Evolutionary conservation across 805 yeast genomes (phyloP), one percentile per base, ranked within the genome.

Genomic region (Candida xyloterini): DNA sequence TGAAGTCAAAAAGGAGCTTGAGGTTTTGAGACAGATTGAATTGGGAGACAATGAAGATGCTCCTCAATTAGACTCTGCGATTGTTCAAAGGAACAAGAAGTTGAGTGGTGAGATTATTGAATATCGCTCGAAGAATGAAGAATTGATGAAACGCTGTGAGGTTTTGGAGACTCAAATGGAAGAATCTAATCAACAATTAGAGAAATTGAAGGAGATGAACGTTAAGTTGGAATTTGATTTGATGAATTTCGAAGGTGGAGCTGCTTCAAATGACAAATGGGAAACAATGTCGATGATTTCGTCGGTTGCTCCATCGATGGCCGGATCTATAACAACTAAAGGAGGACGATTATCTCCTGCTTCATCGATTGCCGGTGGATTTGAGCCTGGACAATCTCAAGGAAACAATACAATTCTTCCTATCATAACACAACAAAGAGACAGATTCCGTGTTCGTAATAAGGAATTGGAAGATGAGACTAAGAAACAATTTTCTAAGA

Each of bases 381-480:
- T 43, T 46, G 41, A 48, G 27, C 44, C 53, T 16, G 23, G 34
- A 2, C 20, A 40, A 4, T 33, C 25, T 24, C 57, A 57, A 44
- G 20, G 20, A 18, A 77, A 74, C 37, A 55, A 69, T 10, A 73
- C 79, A 4, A 77, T 90, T 21, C 62, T 91, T 35, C 95, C 95
- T 1, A 88, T 91, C 38, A 78, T 93, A 21, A 89, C 96, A 10
- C 90, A 91, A 56, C 99, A 91, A 66, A 79, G 99, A 59, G 99
- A 91, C 61, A 70, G 99, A 47, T 89, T 90, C 69, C 79, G 95
- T 53, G 74, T 77, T n/a, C 74, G 88, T 39, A 87, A 84, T 54
- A 76, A 75, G 42, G 96, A 87, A 57, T 71, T 93, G 39, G 98
- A 91, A 59, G 84, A 84, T 40, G 95, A 88, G 52, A 54, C 81